A percentile compares a stretch with the other conserved stretches of the same genome.
Conservation (phyloP, 2,329 filamentous ascomycete genomes). For the Mycogone perniciosa region DNA sequence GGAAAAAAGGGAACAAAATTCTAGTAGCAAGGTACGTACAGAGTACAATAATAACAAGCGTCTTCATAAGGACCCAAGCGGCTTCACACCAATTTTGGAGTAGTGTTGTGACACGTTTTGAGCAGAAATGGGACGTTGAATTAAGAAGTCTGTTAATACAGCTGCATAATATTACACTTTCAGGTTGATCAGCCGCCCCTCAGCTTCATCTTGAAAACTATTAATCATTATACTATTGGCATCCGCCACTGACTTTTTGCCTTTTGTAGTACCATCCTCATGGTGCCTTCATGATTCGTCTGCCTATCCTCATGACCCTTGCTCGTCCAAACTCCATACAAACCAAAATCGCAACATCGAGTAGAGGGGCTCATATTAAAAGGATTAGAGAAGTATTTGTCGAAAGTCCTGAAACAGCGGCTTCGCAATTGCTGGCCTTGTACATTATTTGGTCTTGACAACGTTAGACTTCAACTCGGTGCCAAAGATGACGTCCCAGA, state of each 20-base stretch:
- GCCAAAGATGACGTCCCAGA: conserved; percentile 92
- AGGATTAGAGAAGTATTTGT: neutral
- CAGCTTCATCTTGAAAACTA: neutral
- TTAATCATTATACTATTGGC: conserved; percentile 3
- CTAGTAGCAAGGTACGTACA: no score
- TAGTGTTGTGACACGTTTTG: no score
- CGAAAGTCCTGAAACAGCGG: neutral
- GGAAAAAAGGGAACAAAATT: no score
- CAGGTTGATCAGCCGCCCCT: no score
- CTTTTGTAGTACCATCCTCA: neutral
- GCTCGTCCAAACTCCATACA: neutral
- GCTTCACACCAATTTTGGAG: no score
- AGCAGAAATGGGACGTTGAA: no score
- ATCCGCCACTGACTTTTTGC: neutral
- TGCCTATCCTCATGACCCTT: neutral
- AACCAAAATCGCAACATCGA: conserved; percentile 1
- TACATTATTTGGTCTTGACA: conserved; percentile 28
- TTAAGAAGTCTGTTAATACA: no score
- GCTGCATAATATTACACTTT: neutral
- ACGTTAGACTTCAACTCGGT: conserved; percentile 59
- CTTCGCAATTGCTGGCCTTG: neutral
- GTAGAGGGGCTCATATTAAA: neutral
- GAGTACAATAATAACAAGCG: no score
- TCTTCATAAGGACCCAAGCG: no score
- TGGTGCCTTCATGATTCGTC: neutral